Conservation (phyloP, 345 rosid genomes). For the Microthlaspi erraticum region DNA sequence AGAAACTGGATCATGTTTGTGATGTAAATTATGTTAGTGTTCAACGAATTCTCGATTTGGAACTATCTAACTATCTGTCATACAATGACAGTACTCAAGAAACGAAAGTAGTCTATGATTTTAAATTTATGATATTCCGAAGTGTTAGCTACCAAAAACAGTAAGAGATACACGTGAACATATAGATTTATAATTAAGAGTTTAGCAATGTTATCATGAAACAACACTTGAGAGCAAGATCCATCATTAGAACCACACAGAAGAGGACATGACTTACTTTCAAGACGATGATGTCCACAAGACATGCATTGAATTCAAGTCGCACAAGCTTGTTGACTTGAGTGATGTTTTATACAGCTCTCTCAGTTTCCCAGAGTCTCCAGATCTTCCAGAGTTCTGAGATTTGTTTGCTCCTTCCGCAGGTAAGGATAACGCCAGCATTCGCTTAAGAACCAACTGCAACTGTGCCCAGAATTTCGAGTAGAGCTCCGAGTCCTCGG, state of each 20-base stretch:
- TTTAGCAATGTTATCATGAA: not conserved
- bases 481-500: slow-evolving; percentile 54
- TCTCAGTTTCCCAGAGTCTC: slow-evolving; percentile 65
- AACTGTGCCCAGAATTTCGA: slow-evolving; percentile 73
- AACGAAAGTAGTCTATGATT: too few relatives aligned
- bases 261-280: not conserved
- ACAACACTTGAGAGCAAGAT: not conserved
- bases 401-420: slow-evolving; percentile 49
- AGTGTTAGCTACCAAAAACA: too few relatives aligned
- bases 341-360: slow-evolving; percentile 81
- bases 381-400: slow-evolving; percentile 46
- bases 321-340: slow-evolving; percentile 55
- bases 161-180: too few relatives aligned
- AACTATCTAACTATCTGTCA: too few relatives aligned
- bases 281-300: slow-evolving; percentile 62
- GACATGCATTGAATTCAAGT: slow-evolving; percentile 61
- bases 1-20: too few relatives aligned
- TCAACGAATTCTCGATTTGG: too few relatives aligned
- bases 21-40: too few relatives aligned
- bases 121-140: too few relatives aligned
- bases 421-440: slow-evolving; percentile 56
- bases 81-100: too few relatives aligned
- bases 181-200: too few relatives aligned
- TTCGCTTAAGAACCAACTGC: slow-evolving; percentile 71
- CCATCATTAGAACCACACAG: not conserved